These are phyloP conservation scores for Maudiozyma bulderi DNA, from an alignment of 805 yeast species.

Conservation along the genomic window DNA sequence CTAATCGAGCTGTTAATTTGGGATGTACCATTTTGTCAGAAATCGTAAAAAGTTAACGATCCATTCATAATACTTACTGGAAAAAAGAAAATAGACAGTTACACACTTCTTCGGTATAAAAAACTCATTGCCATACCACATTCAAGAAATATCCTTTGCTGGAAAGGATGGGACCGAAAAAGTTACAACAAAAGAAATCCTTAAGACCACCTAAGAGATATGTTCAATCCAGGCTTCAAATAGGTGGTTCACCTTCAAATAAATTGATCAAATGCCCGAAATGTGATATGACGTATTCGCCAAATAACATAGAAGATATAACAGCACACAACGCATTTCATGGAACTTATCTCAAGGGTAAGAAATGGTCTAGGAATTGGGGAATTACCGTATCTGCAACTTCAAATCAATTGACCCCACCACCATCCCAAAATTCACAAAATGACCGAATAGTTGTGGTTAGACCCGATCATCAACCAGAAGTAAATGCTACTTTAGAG, in stretches of 20 bases:
- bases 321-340: conserved; percentile 44
- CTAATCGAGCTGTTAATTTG: too few relatives aligned
- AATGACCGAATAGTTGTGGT: conserved; percentile 31
- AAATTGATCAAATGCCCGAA: conserved; percentile 14
- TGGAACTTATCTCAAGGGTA: conserved; percentile 38
- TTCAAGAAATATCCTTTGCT: too few relatives aligned
- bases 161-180: neutral
- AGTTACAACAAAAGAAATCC: neutral
- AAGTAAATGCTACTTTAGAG: conserved; percentile 30
- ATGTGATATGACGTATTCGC: conserved; percentile 23
- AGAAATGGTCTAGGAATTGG: conserved; percentile 37
- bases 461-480: conserved; percentile 23
- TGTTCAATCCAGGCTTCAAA: conserved; percentile 13
- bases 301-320: conserved; percentile 12
- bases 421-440: conserved; percentile 6
- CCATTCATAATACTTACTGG: too few relatives aligned
- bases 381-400: conserved; percentile 17
- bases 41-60: too few relatives aligned
- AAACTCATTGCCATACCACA: too few relatives aligned
- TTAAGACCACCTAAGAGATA: conserved; percentile 2
- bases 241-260: conserved; percentile 4
- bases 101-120: too few relatives aligned
- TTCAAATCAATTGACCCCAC: conserved; percentile 5
- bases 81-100: too few relatives aligned
- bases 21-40: too few relatives aligned